These are phyloP conservation scores for Aspergillus avenaceus DNA, from an alignment of 495 filamentous ascomycete genomes.

Conservation along the genomic window DNA sequence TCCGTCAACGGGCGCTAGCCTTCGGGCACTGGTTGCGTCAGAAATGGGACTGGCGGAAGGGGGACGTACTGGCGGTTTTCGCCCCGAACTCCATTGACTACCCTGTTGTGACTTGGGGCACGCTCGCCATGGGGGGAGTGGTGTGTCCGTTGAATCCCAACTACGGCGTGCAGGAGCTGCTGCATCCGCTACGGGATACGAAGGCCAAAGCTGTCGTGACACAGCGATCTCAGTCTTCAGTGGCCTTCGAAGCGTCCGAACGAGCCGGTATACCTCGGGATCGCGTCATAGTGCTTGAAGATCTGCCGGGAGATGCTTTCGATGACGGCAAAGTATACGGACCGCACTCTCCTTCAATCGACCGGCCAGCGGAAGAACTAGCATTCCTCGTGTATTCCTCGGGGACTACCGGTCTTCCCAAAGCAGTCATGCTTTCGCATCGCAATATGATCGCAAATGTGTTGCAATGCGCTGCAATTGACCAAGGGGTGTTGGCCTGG, in stretches of 20 bases:
- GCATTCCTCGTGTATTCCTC: constrained; percentile 72
- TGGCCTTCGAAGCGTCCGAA: constrained; percentile 56
- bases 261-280: constrained; percentile 55
- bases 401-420: constrained; percentile 81
- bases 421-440: constrained; percentile 81
- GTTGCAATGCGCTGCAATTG: constrained; percentile 47
- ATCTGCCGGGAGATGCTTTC: neutral
- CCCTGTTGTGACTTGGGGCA: constrained; percentile 64
- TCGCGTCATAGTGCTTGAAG: constrained; percentile 46
- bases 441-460: constrained; percentile 69
- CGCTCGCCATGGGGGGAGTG: constrained; percentile 70
- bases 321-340: neutral
- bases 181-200: constrained; percentile 72
- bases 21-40: constrained; percentile 69
- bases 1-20: constrained; percentile 53
- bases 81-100: constrained; percentile 67
- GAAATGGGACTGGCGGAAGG: constrained; percentile 70
- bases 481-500: constrained; percentile 51
- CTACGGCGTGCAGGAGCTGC: constrained; percentile 73
- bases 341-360: constrained; percentile 16
- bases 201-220: constrained; percentile 69
- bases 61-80: constrained; percentile 62
- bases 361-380: constrained; percentile 32
- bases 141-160: constrained; percentile 77
- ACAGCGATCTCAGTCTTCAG: constrained; percentile 52